Evolutionary conservation across 495 filamentous ascomycete species (phyloP).

Genomic region (Echria macrotheca): DNA sequence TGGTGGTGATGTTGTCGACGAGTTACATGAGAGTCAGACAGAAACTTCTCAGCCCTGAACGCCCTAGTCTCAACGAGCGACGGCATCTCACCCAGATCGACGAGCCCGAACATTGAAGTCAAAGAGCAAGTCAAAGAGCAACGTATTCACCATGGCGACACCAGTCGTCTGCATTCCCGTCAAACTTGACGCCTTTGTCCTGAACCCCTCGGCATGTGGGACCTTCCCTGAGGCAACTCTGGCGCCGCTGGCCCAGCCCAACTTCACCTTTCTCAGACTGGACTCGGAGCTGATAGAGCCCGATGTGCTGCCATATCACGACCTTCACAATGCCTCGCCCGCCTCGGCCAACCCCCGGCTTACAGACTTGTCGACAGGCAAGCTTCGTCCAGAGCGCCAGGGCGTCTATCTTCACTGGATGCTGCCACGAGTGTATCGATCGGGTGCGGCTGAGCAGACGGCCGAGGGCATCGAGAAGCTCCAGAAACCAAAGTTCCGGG

Average conservation of each 20-base stretch:
- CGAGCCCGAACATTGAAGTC: no score
- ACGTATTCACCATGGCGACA: not conserved
- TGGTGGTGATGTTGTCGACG: no score
- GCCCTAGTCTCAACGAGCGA: no score
- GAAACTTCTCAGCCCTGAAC: no score
- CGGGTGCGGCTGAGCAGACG: conserved; percentile 16
- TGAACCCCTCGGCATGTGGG: conserved; percentile 31
- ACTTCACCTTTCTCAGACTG: conserved; percentile 47
- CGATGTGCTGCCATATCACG: conserved; percentile 40
- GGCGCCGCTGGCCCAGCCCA: conserved; percentile 50
- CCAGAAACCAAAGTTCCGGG: conserved; percentile 17
- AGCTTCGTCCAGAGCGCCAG: conserved; percentile 19
- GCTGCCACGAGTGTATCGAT: conserved; percentile 42
- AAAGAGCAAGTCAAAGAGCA: no score
- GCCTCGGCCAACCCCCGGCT: conserved; percentile 37
- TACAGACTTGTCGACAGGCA: conserved; percentile 33
- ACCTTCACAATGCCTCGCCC: conserved; percentile 38
- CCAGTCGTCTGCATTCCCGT: conserved; percentile 18
- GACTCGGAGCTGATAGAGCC: conserved; percentile 29
- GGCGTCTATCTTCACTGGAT: conserved; percentile 53
- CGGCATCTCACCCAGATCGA: no score
- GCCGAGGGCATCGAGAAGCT: not conserved
- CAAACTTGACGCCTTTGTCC: conserved; percentile 41
- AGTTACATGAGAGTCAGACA: no score
- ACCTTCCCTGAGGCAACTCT: conserved; percentile 11